A percentile compares a stretch with the other conserved stretches of the same genome.
Conservation (phyloP, 2,329 filamentous ascomycete species). For the Cladorrhinum sp. region DNA sequence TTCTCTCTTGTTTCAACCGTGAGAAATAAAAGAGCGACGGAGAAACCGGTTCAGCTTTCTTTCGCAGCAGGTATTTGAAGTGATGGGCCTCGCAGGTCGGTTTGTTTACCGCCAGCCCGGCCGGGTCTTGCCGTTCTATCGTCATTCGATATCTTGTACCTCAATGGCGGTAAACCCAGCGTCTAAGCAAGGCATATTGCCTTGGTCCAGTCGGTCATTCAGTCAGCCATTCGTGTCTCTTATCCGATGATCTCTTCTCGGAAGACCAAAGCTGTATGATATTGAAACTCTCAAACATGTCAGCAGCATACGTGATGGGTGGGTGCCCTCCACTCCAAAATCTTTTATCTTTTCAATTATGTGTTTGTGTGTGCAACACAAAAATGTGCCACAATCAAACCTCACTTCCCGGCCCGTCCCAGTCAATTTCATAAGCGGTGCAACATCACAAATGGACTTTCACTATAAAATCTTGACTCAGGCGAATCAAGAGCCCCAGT, state of each 20-base stretch:
- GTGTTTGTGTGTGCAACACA: background rate
- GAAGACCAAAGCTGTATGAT: background rate
- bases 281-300: background rate
- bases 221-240: too few species aligned
- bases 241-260: background rate
- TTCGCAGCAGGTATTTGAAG: background rate
- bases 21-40: too few species aligned
- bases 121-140: background rate
- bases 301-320: background rate
- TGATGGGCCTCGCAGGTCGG: background rate
- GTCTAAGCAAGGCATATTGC: background rate
- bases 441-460: background rate
- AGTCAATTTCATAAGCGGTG: background rate
- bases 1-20: too few species aligned
- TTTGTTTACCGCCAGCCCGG: background rate
- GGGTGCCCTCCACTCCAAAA: background rate
- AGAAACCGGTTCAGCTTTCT: too few species aligned
- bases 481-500: background rate
- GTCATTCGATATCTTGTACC: background rate
- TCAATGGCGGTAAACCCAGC: background rate
- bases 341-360: too few species aligned
- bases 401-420: background rate
- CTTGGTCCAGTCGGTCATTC: background rate
- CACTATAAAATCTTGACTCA: background rate
- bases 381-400: too few species aligned